phyloP scores from a whole-genome alignment of 2,329 filamentous ascomycete species.

The Microsporum audouinii region DNA sequence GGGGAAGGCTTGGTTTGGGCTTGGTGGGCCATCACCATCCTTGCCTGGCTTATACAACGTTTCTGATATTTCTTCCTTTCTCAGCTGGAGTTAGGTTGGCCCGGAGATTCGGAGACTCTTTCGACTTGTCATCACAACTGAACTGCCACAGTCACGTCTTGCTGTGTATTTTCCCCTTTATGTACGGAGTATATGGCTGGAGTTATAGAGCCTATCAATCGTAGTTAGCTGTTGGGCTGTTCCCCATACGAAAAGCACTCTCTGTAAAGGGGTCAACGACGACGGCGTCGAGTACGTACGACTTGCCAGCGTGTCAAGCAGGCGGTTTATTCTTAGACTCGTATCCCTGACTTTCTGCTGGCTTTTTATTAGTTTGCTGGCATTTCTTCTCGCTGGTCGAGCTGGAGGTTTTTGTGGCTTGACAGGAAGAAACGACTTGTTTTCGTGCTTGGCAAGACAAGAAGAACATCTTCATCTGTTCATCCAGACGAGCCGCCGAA shows the following conservation, averaged over 20 bases:
- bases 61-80: neutral
- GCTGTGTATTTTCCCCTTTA: neutral
- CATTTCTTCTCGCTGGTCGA: neutral
- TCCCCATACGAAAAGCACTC: too few species aligned
- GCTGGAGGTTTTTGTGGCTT: neutral
- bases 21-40: neutral
- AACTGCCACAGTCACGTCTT: neutral
- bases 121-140: neutral
- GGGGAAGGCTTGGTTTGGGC: too few species aligned
- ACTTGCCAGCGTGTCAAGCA: neutral
- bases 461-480: neutral
- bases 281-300: neutral
- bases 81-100: neutral
- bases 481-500: neutral
- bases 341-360: neutral
- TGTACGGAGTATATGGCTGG: too few species aligned
- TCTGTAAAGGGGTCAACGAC: neutral
- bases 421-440: neutral
- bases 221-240: neutral
- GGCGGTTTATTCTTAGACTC: neutral
- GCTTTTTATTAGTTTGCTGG: neutral
- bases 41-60: neutral
- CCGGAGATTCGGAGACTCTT: neutral
- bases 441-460: neutral
- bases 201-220: neutral